These are phyloP conservation scores for Cladophialophora chaetospira DNA, from an alignment of 2,329 filamentous ascomycete genomes.

Conservation along the genomic window DNA sequence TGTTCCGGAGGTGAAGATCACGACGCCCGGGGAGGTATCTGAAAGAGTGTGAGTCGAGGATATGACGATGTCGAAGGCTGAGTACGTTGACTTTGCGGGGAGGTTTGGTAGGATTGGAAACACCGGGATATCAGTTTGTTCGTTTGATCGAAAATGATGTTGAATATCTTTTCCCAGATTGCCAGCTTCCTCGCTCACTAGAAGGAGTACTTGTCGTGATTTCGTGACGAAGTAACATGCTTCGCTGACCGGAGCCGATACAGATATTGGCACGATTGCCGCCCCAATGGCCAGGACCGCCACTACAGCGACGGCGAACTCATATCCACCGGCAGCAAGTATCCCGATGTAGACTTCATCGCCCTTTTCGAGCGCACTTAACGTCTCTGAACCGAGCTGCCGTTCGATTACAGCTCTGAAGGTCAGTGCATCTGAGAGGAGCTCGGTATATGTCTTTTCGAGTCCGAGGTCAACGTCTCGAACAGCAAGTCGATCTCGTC, in stretches of 20 bases:
- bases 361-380: neutral
- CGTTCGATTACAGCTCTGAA: neutral
- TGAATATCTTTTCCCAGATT: neutral
- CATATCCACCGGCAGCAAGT: slow-evolving; percentile 46
- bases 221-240: neutral
- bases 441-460: neutral
- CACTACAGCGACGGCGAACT: slow-evolving; percentile 51
- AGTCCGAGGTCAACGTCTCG: slow-evolving; percentile 2
- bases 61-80: neutral
- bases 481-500: neutral
- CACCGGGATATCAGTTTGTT: slow-evolving; percentile 27
- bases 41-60: neutral
- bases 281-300: slow-evolving; percentile 51
- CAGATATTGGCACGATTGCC: slow-evolving; percentile 47
- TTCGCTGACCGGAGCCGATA: neutral
- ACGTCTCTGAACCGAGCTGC: neutral
- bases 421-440: neutral
- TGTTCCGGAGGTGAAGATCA: slow-evolving; percentile 35
- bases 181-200: neutral
- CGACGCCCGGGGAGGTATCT: slow-evolving; percentile 20
- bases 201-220: neutral
- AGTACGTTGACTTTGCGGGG: neutral
- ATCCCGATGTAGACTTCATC: slow-evolving; percentile 9
- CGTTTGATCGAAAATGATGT: neutral
- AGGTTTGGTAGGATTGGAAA: slow-evolving; percentile 28